Conservation (phyloP, 768 basidiomycete genomes). For the Termitomyces sp. region DNA sequence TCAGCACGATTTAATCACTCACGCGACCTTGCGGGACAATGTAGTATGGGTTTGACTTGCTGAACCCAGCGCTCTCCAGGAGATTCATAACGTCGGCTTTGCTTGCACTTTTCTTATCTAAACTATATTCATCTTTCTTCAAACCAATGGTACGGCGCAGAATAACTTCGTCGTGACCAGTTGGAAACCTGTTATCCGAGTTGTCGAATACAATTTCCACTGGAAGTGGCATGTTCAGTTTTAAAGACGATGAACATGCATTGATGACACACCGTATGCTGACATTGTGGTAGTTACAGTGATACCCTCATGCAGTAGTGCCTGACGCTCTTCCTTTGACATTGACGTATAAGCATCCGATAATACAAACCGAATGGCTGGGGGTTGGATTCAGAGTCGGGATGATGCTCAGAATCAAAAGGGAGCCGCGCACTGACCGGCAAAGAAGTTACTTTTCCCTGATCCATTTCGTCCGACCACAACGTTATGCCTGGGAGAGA, state of each 20-base stretch:
- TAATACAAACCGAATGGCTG: slow-evolving; percentile 95
- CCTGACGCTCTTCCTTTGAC: slow-evolving; percentile 87
- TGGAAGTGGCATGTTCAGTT: slow-evolving; percentile 17
- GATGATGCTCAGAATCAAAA: neutral
- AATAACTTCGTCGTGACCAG: slow-evolving; percentile 80
- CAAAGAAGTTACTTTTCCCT: slow-evolving; percentile 99
- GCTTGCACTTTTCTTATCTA: slow-evolving; percentile 92
- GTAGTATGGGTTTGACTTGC: slow-evolving; percentile 97
- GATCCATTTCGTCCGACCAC: slow-evolving; percentile 97
- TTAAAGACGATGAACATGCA: neutral
- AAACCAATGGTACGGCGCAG: slow-evolving; percentile 92
- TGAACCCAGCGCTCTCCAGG: slow-evolving; percentile 95
- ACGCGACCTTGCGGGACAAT: slow-evolving; percentile 98
- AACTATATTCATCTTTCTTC: slow-evolving; percentile 98
- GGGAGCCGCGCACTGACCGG: slow-evolving; percentile 47
- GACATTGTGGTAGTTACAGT: slow-evolving; percentile 84
- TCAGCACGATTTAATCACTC: slow-evolving; percentile 24
- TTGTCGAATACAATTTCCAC: slow-evolving; percentile 97
- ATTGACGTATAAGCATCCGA: slow-evolving; percentile 97
- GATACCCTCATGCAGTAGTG: slow-evolving; percentile 92
- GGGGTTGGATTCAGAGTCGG: neutral
- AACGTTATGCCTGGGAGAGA: slow-evolving; percentile 91
- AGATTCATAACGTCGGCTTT: slow-evolving; percentile 98
- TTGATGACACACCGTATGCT: slow-evolving; percentile 66
- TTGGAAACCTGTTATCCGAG: slow-evolving; percentile 89